Base-by-base conservation (phyloP, 164 flowering plant genomes). In the Euptelea pleiosperma region DNA sequence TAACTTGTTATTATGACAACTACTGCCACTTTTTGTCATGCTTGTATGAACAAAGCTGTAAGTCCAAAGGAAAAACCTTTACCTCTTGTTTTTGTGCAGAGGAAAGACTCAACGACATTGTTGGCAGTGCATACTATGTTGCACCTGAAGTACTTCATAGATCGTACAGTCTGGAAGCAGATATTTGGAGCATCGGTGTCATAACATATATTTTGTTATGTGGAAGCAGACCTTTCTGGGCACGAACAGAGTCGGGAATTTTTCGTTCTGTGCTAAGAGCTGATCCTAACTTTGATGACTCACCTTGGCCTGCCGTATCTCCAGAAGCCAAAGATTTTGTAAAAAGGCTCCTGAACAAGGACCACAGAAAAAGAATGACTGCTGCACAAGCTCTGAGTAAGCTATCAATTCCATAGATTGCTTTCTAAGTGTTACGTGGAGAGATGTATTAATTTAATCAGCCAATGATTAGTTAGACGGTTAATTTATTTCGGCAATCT, bases 221-320 rank as follows among this genome's bases (percentile, higher is more conserved):
- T 79, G 98, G 99, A 63, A 89, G 99, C 71, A 81, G 99, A 40
- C 99, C 99, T 33, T 94, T 91, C 65, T 94, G 99, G 99, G 96
- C 99, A 36, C 70, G 98, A n/a, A 91, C 99, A n/a, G 99, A 94
- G 66, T 91, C 99, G n/a, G 99, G 99, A 54, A 91, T 94, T 40
- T 94, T 94, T 47, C 97, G 97, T 53, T 70, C 97, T 39, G 99
- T 94, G 39, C 73, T 94, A 41, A 86, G 97, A 76, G 89, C 98
- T 51, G 97, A 93, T 66, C 97, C 97, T 14, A 90, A 86, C 67
- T 90, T 86, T 73, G 96, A 86, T 29, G 98, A 79, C 67, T 33
- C 76, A 34, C 87, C 87, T 53, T 82, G 87, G 87, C 87, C 87
- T 43, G 52, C 72, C 10, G 84, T 76, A 15, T 77, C 84, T 15